Percentiles rank a stretch among this genome's conserved stretches.
These are phyloP conservation scores for Aspergillus sp. DNA, from an alignment of 2,329 filamentous ascomycete species.

Conservation along the genomic window DNA sequence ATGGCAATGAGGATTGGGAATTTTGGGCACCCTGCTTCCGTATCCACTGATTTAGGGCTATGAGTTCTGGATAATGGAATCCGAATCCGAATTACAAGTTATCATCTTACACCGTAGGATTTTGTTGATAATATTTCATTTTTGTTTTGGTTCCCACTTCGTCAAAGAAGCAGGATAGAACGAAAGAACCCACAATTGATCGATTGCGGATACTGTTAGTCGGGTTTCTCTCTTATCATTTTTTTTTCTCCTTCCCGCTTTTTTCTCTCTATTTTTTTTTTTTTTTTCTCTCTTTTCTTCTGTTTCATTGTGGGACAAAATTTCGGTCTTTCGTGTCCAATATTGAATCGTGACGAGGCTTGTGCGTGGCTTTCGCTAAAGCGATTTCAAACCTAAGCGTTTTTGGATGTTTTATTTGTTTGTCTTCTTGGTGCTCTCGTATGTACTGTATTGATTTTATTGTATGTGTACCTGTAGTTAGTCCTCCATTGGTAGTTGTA, in stretches of 20 bases:
- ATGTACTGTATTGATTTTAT: no score
- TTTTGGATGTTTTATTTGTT: background rate
- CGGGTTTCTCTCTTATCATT: background rate
- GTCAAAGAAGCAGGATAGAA: background rate
- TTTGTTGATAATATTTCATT: no score
- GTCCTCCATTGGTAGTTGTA: no score
- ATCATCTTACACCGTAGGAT: background rate
- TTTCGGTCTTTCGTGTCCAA: background rate
- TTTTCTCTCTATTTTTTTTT: background rate
- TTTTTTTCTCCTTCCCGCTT: background rate
- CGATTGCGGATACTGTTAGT: background rate
- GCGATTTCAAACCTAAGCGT: slow-evolving; percentile 5
- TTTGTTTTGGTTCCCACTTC: background rate
- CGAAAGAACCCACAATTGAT: background rate
- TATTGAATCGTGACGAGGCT: background rate
- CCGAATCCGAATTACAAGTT: background rate
- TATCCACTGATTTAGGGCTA: slow-evolving; percentile 1
- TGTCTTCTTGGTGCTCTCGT: background rate
- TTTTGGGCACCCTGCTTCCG: background rate
- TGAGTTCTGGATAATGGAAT: background rate
- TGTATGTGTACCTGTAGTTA: no score
- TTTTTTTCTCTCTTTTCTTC: slow-evolving; percentile 2
- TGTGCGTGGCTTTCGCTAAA: slow-evolving; percentile 17
- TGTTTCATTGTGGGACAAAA: background rate
- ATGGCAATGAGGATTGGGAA: slow-evolving; percentile 9